A percentile compares a stretch with the other conserved stretches of the same genome.
phyloP scores from a whole-genome alignment of 805 yeast species.

The Pichia occidentalis region DNA sequence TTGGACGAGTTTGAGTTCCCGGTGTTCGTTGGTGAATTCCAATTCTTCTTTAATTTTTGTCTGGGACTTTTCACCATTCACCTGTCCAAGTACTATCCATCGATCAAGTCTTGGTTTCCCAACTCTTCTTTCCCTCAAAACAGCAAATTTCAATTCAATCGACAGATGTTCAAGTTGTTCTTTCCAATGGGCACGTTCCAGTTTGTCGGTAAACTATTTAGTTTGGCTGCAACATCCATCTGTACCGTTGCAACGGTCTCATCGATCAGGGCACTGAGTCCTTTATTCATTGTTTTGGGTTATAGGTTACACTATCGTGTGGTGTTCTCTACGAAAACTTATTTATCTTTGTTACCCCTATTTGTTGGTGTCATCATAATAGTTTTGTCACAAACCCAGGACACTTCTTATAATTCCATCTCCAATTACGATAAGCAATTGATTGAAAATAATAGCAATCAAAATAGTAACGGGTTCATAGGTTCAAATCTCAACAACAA shows the following conservation, averaged over 20 bases:
- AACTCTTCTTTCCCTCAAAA: constrained; percentile 44
- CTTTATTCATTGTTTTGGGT: constrained; percentile 50
- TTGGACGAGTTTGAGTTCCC: constrained; percentile 53
- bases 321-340: constrained; percentile 42
- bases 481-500: no score
- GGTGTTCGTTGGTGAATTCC: constrained; percentile 57
- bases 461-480: no score
- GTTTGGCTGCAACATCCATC: constrained; percentile 56
- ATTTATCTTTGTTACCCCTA: constrained; percentile 45
- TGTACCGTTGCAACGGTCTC: constrained; percentile 67
- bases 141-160: constrained; percentile 25
- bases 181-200: constrained; percentile 63
- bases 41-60: constrained; percentile 46
- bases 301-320: constrained; percentile 49
- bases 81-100: constrained; percentile 11
- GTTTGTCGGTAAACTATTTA: constrained; percentile 56
- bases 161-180: constrained; percentile 40
- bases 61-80: constrained; percentile 18
- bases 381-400: constrained; percentile 32
- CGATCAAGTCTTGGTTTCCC: constrained; percentile 36
- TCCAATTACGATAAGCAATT: constrained; percentile 11
- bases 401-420: neutral
- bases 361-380: constrained; percentile 47
- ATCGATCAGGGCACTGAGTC: constrained; percentile 62
- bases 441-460: no score